Conservation (phyloP, 139 green algal genomes). For the Mesostigma viride region DNA sequence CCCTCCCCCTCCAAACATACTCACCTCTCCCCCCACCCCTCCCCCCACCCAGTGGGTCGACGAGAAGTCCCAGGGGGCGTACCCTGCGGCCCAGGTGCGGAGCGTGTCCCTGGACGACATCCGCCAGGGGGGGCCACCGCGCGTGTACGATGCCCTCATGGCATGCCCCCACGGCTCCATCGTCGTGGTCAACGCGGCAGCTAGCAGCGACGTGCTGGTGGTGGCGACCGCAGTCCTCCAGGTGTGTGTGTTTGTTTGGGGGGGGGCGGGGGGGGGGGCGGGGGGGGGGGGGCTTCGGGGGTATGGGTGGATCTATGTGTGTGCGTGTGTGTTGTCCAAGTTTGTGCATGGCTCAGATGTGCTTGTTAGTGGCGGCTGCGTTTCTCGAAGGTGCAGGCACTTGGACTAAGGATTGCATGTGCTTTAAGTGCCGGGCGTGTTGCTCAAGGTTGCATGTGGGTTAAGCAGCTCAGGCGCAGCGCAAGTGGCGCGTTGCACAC, state of each 20-base stretch:
- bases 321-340: background rate
- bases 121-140: slow-evolving; percentile 12
- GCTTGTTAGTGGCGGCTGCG: too few relatives aligned
- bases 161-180: slow-evolving; percentile 13
- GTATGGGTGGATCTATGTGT: background rate
- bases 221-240: slow-evolving; percentile 8
- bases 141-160: slow-evolving; percentile 14
- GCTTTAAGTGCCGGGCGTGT: too few relatives aligned
- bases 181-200: slow-evolving; percentile 32
- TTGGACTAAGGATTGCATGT: too few relatives aligned
- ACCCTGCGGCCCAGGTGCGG: slow-evolving; percentile 20
- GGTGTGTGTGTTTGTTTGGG: slow-evolving; percentile 11
- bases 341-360: background rate
- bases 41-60: slow-evolving; percentile 33
- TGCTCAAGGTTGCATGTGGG: too few relatives aligned
- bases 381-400: too few relatives aligned
- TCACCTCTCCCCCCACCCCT: too few relatives aligned
- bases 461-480: too few relatives aligned
- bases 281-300: too few relatives aligned
- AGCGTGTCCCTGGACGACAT: slow-evolving; percentile 30
- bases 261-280: slow-evolving; percentile 1
- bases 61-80: slow-evolving; percentile 30
- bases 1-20: too few relatives aligned
- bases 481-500: too few relatives aligned
- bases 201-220: slow-evolving; percentile 31